A percentile compares a stretch with the other conserved stretches of the same genome.
Conservation (phyloP, 169 alveolate genomes). For the Babesia bovis region DNA sequence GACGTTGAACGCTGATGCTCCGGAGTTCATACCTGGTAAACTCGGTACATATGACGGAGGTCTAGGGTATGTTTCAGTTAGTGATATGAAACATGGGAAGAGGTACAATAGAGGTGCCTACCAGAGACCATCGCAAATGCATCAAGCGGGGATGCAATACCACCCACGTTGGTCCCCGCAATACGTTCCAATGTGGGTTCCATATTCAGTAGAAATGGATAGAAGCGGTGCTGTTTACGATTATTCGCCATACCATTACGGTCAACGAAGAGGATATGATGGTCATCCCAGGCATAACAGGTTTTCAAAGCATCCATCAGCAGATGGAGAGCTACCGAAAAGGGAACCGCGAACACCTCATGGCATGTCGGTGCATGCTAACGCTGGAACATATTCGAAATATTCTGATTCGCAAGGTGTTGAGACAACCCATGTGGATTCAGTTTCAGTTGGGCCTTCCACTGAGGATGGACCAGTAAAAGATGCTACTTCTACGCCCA, state of each 20-base stretch:
- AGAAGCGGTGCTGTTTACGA: constrained; percentile 2
- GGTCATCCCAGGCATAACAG: constrained; percentile 4
- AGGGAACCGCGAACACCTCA: constrained; percentile 13
- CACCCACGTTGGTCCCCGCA: constrained; percentile 36
- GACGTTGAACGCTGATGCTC: constrained; percentile 65
- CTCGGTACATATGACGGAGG: constrained; percentile 39
- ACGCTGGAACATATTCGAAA: neutral
- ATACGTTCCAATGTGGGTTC: constrained; percentile 48
- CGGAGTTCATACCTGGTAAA: constrained; percentile 68
- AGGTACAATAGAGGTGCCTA: constrained; percentile 42
- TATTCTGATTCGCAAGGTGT: neutral
- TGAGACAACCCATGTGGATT: neutral
- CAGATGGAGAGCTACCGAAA: constrained; percentile 1
- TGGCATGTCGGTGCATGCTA: neutral
- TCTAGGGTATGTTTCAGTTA: constrained; percentile 26
- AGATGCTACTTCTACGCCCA: neutral
- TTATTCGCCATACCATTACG: constrained; percentile 36
- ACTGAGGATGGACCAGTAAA: neutral
- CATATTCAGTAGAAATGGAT: constrained; percentile 25
- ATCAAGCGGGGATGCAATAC: constrained; percentile 30
- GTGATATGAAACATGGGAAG: constrained; percentile 41
- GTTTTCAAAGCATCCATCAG: constrained; percentile 6
- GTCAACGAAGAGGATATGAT: constrained; percentile 10
- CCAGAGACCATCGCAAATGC: constrained; percentile 32
- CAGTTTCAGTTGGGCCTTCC: neutral